phyloP scores from a whole-genome alignment of 2,329 filamentous ascomycete species.

The Proliferodiscus dingleyae region DNA sequence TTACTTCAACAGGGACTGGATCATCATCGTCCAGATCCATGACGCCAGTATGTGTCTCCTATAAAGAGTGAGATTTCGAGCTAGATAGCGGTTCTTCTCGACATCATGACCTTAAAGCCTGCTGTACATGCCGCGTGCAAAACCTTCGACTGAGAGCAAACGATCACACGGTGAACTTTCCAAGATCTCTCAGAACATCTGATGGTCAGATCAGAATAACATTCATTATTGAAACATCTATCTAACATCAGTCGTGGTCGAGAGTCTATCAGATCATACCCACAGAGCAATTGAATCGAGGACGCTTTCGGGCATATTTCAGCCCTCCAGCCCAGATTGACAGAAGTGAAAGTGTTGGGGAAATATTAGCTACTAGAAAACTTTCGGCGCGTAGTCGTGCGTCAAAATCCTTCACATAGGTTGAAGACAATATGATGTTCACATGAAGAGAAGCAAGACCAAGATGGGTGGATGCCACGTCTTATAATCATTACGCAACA shows the following conservation, averaged over 20 bases:
- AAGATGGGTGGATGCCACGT: no score
- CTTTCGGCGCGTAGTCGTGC: no score
- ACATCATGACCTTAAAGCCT: constrained; percentile 11
- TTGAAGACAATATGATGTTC: no score
- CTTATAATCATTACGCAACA: no score
- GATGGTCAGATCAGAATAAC: constrained; percentile 14
- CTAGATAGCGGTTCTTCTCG: constrained; percentile 2
- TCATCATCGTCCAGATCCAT: constrained; percentile 15
- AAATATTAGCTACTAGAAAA: no score
- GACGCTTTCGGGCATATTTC: no score
- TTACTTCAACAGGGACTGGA: constrained; percentile 12
- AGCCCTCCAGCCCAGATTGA: no score
- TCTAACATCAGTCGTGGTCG: constrained; percentile 12
- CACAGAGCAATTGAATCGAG: no score
- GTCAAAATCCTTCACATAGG: no score
- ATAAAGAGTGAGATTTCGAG: constrained; percentile 8
- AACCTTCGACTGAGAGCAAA: constrained; percentile 14
- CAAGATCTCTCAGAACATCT: constrained; percentile 14
- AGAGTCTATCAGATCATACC: no score
- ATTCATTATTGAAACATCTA: constrained; percentile 15
- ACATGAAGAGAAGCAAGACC: no score
- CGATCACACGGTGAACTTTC: constrained; percentile 16
- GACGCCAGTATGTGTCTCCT: constrained; percentile 12
- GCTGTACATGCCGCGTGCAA: constrained; percentile 13
- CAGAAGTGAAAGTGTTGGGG: no score